Percentiles rank a stretch among this genome's conserved stretches.
Evolutionary conservation across 208 protist species (phyloP).

Genomic region (Trichomonas gallinae): DNA sequence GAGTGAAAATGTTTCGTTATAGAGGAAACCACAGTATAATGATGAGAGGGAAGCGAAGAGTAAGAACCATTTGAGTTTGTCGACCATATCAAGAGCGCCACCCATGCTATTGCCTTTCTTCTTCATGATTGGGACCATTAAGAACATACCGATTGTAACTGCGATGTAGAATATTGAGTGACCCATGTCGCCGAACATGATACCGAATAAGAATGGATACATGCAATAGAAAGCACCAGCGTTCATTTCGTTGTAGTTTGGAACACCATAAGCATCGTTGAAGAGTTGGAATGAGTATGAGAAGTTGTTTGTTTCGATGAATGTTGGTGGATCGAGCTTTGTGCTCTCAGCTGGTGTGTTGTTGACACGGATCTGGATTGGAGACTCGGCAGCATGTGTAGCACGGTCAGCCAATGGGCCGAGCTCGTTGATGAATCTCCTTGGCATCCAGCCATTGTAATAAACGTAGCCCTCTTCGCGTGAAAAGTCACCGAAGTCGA

Average conservation of each 20-base stretch:
- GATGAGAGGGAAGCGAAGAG: neutral
- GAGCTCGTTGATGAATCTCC: neutral
- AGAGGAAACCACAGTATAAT: neutral
- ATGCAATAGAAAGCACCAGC: slow-evolving; percentile 55
- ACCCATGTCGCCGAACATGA: slow-evolving; percentile 99
- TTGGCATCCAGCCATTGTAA: neutral
- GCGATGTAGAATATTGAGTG: slow-evolving; percentile 62
- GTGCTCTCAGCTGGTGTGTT: no score
- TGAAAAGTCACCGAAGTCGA: neutral
- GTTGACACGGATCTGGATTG: neutral
- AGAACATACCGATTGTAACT: neutral
- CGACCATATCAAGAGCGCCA: neutral
- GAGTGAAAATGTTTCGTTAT: slow-evolving; percentile 34
- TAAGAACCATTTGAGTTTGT: neutral
- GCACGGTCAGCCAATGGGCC: neutral
- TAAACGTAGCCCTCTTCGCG: neutral
- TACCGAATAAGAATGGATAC: slow-evolving; percentile 97
- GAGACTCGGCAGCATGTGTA: neutral
- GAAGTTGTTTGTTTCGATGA: slow-evolving; percentile 71
- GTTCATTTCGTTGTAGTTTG: slow-evolving; percentile 47
- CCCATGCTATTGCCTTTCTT: neutral
- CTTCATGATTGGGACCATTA: neutral
- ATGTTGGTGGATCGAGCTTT: neutral
- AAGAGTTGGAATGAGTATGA: slow-evolving; percentile 71
- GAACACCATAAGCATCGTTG: slow-evolving; percentile 70